Conservation (phyloP, 495 filamentous ascomycete genomes). For the Tuber microsphaerosporum region DNA sequence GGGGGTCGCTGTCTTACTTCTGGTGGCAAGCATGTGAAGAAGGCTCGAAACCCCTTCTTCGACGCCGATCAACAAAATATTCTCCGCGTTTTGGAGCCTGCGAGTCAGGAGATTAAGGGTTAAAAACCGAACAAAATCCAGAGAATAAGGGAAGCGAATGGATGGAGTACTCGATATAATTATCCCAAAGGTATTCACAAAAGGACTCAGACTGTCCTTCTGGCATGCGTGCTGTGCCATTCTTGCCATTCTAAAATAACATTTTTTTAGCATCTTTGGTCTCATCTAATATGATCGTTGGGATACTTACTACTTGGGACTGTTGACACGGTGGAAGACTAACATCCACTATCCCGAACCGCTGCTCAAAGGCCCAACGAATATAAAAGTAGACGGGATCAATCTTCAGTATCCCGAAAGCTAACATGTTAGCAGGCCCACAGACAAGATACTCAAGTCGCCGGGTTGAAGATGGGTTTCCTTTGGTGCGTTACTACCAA, state of each 20-base stretch:
- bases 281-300: neutral
- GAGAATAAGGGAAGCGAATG: constrained; percentile 10
- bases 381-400: constrained; percentile 73
- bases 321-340: constrained; percentile 74
- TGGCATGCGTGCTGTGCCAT: neutral
- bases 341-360: constrained; percentile 76
- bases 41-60: constrained; percentile 52
- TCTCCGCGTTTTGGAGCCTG: constrained; percentile 57
- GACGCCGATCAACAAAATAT: constrained; percentile 76
- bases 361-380: constrained; percentile 65
- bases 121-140: neutral
- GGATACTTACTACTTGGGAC: constrained; percentile 48
- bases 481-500: no score
- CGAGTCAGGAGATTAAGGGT: neutral
- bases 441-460: neutral
- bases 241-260: neutral
- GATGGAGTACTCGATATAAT: constrained; percentile 67
- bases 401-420: constrained; percentile 48
- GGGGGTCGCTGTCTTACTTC: constrained; percentile 39
- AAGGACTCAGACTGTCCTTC: constrained; percentile 59
- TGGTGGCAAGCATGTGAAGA: constrained; percentile 45
- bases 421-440: constrained; percentile 2
- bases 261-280: neutral
- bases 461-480: no score
- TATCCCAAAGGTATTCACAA: constrained; percentile 88